Conservation (phyloP, 1,284 basidiomycete genomes). For the Fomitopsis pinicola region DNA sequence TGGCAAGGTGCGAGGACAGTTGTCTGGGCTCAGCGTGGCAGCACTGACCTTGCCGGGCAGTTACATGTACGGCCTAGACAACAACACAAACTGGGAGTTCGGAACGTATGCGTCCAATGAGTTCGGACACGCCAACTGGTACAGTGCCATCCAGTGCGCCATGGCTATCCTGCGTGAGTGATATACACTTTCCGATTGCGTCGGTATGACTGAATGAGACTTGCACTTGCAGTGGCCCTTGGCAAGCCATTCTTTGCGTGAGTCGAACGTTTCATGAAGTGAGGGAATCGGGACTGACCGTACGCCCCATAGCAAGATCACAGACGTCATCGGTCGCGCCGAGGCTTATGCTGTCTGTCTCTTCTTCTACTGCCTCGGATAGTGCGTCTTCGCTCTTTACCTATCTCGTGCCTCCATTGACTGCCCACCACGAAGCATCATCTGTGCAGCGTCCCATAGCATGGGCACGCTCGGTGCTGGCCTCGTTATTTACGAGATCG, state of each 20-base stretch:
- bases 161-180: neutral
- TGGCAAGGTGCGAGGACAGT: neutral
- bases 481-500: neutral
- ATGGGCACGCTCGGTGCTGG: conserved; percentile 2
- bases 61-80: conserved; percentile 5
- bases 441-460: neutral
- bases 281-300: neutral
- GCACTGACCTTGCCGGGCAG: neutral
- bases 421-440: neutral
- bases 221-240: neutral
- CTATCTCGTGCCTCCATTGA: no score
- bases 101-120: conserved; percentile 2
- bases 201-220: neutral
- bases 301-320: neutral
- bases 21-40: neutral
- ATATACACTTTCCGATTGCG: neutral
- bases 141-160: conserved; percentile 3
- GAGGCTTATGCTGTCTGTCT: conserved; percentile 2
- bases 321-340: conserved; percentile 3
- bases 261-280: neutral
- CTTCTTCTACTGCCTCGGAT: conserved; percentile 4
- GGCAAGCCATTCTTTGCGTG: conserved; percentile 4
- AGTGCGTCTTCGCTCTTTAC: neutral
- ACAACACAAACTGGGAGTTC: conserved; percentile 3
- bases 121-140: conserved; percentile 4